These are phyloP conservation scores for Haematococcus lacustris DNA, from an alignment of 139 green algal genomes.

Conservation along the genomic window DNA sequence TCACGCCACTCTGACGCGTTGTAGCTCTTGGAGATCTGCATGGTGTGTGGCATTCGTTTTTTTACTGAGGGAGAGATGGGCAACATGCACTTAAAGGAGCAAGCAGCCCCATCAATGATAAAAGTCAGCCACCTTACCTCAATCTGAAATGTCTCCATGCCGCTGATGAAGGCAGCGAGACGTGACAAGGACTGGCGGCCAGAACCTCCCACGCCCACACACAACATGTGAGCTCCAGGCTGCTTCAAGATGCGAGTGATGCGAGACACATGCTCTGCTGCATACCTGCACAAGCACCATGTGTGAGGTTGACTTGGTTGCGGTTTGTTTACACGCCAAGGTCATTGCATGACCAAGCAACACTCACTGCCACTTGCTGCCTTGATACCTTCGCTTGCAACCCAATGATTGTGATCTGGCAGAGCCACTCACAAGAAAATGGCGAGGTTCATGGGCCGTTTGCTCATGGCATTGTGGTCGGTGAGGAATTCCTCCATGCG, in stretches of 20 bases:
- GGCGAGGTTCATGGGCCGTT: constrained; percentile 68
- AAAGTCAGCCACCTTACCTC: constrained; percentile 1
- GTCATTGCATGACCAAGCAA: too few species aligned
- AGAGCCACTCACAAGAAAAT: constrained; percentile 58
- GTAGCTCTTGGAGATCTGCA: constrained; percentile 75
- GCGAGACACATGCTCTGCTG: constrained; percentile 64
- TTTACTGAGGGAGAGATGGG: background rate
- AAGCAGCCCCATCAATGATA: background rate
- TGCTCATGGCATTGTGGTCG: constrained; percentile 69
- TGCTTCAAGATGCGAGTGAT: constrained; percentile 40
- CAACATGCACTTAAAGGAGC: constrained; percentile 5
- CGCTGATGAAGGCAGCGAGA: constrained; percentile 66
- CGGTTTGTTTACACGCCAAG: too few species aligned
- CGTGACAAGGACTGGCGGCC: constrained; percentile 60
- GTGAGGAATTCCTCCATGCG: constrained; percentile 54
- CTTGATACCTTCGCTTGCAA: too few species aligned
- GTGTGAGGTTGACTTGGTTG: too few species aligned
- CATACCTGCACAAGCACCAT: constrained; percentile 44
- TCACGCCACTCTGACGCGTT: constrained; percentile 59
- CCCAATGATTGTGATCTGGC: too few species aligned
- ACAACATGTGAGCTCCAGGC: constrained; percentile 59
- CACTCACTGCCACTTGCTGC: too few species aligned
- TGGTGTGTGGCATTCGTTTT: too few species aligned
- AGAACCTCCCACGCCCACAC: constrained; percentile 69
- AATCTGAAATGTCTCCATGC: constrained; percentile 61